Base-by-base conservation (phyloP, 1,139 yeast species). In the Candida glucosophila region DNA sequence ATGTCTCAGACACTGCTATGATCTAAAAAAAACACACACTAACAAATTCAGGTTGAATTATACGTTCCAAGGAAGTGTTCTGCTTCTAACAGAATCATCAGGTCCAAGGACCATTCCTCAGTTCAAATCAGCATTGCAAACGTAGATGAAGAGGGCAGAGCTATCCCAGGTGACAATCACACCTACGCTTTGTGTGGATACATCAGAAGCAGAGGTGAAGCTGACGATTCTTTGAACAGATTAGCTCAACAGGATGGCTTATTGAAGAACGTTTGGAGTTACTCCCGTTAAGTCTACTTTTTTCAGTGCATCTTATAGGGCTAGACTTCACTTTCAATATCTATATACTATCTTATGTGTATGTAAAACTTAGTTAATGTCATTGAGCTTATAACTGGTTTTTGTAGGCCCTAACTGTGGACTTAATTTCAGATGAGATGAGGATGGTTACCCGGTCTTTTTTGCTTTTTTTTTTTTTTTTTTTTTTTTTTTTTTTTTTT, bases 31-130 rank as follows among this genome's bases (percentile, higher is more conserved):
- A n/a, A n/a, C n/a, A n/a, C n/a, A n/a, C n/a, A n/a, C n/a, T n/a
- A n/a, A n/a, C n/a, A n/a, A n/a, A n/a, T n/a, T n/a, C n/a, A 85
- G 95, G 95, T 90, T 72, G 99, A 92, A 79, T 88, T 90, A 72
- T 90, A 90, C 94, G 95, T 90, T 72, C 99, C 99, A 77, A 85
- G 98, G 82, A 90, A 90, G 78, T 90, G 99, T 78, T 90, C 97
- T 72, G 99, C 98, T 62, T 86, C 98, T 73, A 88, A 86, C 96
- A 88, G 97, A 77, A 86, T 92, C 75, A 88, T 90, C 79, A 86
- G 85, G 78, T 92, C 98, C 60, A 88, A 90, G 78, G 99, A 90
- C 73, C 98, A 90, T 69, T 92, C 97, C 52, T 83, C 97, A 46
- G 97, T 92, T 54, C 98, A 90, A 53, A 60, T 64, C 52, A 60